phyloP scores from a whole-genome alignment of 2,329 filamentous ascomycete genomes.

The Graphilbum fragrans region DNA sequence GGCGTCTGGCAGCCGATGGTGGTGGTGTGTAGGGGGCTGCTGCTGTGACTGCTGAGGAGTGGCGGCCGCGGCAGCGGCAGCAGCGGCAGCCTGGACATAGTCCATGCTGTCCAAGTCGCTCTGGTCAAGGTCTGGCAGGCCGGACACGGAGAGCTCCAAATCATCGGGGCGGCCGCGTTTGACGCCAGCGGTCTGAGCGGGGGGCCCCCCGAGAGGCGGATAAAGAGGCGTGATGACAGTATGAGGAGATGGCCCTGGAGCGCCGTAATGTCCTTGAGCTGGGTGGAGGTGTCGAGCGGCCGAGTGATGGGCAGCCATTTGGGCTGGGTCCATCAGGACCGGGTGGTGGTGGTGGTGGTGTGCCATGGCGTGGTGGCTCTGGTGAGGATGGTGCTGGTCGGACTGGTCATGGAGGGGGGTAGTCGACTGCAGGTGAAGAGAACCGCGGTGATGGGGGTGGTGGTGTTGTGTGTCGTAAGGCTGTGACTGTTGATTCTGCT shows the following conservation, averaged over 20 bases:
- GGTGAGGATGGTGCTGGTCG: slow-evolving; percentile 28
- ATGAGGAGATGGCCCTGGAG: slow-evolving; percentile 30
- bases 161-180: slow-evolving; percentile 48
- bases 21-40: slow-evolving; percentile 48
- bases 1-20: slow-evolving; percentile 67
- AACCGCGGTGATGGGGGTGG: slow-evolving; percentile 30
- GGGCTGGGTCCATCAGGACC: slow-evolving; percentile 43
- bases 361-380: slow-evolving; percentile 27
- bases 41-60: slow-evolving; percentile 13
- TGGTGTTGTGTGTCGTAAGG: slow-evolving; percentile 19
- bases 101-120: slow-evolving; percentile 43
- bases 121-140: slow-evolving; percentile 39
- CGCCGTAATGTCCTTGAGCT: slow-evolving; percentile 40
- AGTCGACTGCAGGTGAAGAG: slow-evolving; percentile 35
- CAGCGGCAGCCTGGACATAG: slow-evolving; percentile 33
- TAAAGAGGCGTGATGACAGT: slow-evolving; percentile 39
- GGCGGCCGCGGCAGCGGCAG: slow-evolving; percentile 15
- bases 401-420: slow-evolving; percentile 33
- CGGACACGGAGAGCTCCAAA: slow-evolving; percentile 41
- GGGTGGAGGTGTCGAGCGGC: slow-evolving; percentile 36
- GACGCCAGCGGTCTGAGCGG: slow-evolving; percentile 16
- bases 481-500: slow-evolving; percentile 27
- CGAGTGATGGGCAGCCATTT: slow-evolving; percentile 35
- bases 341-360: slow-evolving; percentile 40
- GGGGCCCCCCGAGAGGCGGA: slow-evolving; percentile 24